These are phyloP conservation scores for Aspergillus persii DNA, from an alignment of 2,329 filamentous ascomycete species.

Conservation along the genomic window DNA sequence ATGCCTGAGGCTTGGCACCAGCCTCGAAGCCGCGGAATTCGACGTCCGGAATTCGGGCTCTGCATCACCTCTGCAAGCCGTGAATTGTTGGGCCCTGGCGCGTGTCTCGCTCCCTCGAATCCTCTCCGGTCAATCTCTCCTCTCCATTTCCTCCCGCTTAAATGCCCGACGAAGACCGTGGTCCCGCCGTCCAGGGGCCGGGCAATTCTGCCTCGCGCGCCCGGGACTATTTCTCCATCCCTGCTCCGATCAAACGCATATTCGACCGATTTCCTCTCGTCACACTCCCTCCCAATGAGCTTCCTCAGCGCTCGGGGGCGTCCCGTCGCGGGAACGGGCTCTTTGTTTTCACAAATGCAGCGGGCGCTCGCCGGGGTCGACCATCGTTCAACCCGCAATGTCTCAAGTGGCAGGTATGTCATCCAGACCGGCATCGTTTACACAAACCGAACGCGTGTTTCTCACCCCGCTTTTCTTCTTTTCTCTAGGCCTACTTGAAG, in stretches of 20 bases:
- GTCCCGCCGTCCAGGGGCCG: slow-evolving; percentile 23
- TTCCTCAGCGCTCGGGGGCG: slow-evolving; percentile 62
- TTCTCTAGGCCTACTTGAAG: slow-evolving; percentile 71
- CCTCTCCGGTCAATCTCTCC: not conserved
- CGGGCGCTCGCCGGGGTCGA: slow-evolving; percentile 58
- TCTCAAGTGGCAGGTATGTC: slow-evolving; percentile 86
- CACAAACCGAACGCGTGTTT: not conserved
- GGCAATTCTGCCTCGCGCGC: slow-evolving; percentile 21
- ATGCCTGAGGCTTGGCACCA: slow-evolving; percentile 11
- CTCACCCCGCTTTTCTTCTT: not conserved
- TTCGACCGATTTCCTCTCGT: slow-evolving; percentile 82
- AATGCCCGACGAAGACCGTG: slow-evolving; percentile 28
- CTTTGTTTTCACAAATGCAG: slow-evolving; percentile 71
- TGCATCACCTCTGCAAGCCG: not conserved
- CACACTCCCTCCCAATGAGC: slow-evolving; percentile 70
- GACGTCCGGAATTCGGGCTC: not conserved
- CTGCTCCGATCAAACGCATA: slow-evolving; percentile 72
- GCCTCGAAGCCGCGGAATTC: slow-evolving; percentile 4
- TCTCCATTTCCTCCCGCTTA: slow-evolving; percentile 8
- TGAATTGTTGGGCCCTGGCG: not conserved
- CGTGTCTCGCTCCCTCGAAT: not conserved
- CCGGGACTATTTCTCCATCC: slow-evolving; percentile 46
- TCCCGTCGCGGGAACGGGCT: slow-evolving; percentile 56
- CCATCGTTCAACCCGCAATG: slow-evolving; percentile 91
- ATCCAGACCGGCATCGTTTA: not conserved